A percentile compares a stretch with the other conserved stretches of the same genome.
Evolutionary conservation across 2,329 filamentous ascomycete species (phyloP).

Genomic region (Colletotrichum tabaci): DNA sequence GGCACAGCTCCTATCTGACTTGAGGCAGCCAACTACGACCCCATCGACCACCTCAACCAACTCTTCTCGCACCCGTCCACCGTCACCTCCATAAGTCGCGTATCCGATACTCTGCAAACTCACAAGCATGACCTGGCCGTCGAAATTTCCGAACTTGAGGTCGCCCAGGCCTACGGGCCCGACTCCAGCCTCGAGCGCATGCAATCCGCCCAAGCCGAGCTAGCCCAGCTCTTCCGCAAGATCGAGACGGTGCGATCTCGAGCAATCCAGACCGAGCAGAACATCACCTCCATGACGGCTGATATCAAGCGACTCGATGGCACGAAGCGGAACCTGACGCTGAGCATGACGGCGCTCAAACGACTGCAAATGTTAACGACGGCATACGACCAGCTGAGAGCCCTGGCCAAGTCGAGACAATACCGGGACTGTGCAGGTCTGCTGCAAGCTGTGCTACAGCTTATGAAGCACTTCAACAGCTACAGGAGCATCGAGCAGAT

Average conservation of each 20-base stretch:
- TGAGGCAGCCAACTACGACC: conserved; percentile 82
- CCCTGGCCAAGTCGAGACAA: conserved; percentile 86
- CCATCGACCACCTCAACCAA: conserved; percentile 91
- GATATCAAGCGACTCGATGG: conserved; percentile 98
- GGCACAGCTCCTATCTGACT: conserved; percentile 42
- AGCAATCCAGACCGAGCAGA: conserved; percentile 92
- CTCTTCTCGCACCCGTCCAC: conserved; percentile 93
- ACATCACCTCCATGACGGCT: conserved; percentile 98
- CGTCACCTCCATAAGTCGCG: conserved; percentile 81
- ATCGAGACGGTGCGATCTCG: conserved; percentile 93
- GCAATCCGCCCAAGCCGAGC: conserved; percentile 89
- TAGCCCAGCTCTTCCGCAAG: conserved; percentile 91
- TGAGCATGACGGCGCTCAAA: conserved; percentile 98
- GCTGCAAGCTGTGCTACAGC: conserved; percentile 93
- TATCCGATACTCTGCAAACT: conserved; percentile 79
- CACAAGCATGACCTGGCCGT: conserved; percentile 87
- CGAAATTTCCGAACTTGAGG: conserved; percentile 81
- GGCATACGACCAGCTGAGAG: conserved; percentile 95
- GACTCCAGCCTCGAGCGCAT: conserved; percentile 92
- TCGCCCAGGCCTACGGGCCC: conserved; percentile 87
- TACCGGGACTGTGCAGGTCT: conserved; percentile 96
- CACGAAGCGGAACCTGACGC: conserved; percentile 95
- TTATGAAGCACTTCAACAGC: conserved; percentile 98
- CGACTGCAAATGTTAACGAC: conserved; percentile 98
- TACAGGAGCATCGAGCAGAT: conserved; percentile 99